Conservation (phyloP, 2,329 filamentous ascomycete species). For the Neoascochyta sp. region DNA sequence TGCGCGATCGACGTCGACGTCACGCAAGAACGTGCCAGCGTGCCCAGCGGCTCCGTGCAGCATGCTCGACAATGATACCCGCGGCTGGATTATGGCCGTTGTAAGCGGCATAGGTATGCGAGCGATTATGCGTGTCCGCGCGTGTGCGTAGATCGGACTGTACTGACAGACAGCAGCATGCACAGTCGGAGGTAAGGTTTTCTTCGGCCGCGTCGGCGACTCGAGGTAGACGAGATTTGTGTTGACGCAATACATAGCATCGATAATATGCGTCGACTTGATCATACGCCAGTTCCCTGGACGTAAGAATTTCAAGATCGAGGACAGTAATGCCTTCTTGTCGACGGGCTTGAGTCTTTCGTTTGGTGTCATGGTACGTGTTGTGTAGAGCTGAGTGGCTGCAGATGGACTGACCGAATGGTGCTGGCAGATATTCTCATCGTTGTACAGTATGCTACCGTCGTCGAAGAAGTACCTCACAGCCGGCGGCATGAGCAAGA, state of each 20-base stretch:
- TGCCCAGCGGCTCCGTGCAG: slow-evolving; percentile 10
- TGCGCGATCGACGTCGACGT: no score
- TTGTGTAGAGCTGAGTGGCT: background rate
- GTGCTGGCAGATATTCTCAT: slow-evolving; percentile 73
- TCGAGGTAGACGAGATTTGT: slow-evolving; percentile 12
- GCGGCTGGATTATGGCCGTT: slow-evolving; percentile 87
- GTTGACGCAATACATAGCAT: slow-evolving; percentile 59
- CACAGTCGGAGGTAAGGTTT: slow-evolving; percentile 33
- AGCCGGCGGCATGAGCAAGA: slow-evolving; percentile 63
- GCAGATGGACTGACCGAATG: slow-evolving; percentile 10
- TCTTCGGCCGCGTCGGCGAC: background rate
- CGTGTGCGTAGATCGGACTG: slow-evolving; percentile 1
- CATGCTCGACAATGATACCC: slow-evolving; percentile 58
- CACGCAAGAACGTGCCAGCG: slow-evolving; percentile 18
- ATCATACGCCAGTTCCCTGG: slow-evolving; percentile 69
- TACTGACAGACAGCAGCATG: slow-evolving; percentile 31
- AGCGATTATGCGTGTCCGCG: slow-evolving; percentile 8
- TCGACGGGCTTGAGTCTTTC: slow-evolving; percentile 86
- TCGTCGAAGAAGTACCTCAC: slow-evolving; percentile 75
- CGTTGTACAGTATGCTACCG: slow-evolving; percentile 89
- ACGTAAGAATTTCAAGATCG: slow-evolving; percentile 75
- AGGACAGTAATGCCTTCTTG: slow-evolving; percentile 84
- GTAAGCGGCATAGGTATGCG: slow-evolving; percentile 74
- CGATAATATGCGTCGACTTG: slow-evolving; percentile 82
- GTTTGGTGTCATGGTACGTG: slow-evolving; percentile 87